Evolutionary conservation across 192 early-diverging fungal species (phyloP).

Genomic region (Thamnidium elegans): DNA sequence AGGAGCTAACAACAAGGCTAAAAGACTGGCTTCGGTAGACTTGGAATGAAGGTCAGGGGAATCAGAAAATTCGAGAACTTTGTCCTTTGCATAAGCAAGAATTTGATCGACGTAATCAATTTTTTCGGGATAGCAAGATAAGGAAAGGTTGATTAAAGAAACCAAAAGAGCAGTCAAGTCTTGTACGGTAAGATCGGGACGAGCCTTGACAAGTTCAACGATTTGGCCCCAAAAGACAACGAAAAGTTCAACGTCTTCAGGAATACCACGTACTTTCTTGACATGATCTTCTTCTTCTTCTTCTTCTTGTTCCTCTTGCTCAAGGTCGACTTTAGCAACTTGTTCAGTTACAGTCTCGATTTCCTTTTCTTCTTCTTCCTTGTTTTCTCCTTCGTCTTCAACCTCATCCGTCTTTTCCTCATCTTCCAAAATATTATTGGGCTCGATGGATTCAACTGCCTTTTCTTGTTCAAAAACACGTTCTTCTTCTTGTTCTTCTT

Average conservation of each 20-base stretch:
- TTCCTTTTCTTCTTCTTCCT: conserved; percentile 33
- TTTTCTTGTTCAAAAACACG: not conserved
- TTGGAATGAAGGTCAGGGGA: conserved; percentile 70
- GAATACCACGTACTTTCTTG: conserved; percentile 70
- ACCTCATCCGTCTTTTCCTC: conserved; percentile 24
- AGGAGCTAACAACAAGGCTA: conserved; percentile 82
- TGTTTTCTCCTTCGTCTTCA: conserved; percentile 37
- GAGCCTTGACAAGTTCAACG: conserved; percentile 82
- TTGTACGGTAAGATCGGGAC: conserved; percentile 88
- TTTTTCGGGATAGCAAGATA: conserved; percentile 89
- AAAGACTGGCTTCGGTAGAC: conserved; percentile 69
- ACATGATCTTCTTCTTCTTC: conserved; percentile 29
- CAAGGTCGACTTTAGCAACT: conserved; percentile 7
- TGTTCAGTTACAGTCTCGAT: conserved; percentile 5
- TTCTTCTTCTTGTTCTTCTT: conserved; percentile 32
- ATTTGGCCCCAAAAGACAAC: conserved; percentile 98
- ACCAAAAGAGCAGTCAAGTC: conserved; percentile 90
- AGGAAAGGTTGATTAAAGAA: conserved; percentile 83
- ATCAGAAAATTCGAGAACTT: conserved; percentile 58
- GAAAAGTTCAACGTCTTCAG: conserved; percentile 86
- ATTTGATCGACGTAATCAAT: conserved; percentile 89
- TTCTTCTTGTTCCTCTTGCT: conserved; percentile 18
- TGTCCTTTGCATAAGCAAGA: conserved; percentile 83
- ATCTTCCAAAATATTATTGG: conserved; percentile 12
- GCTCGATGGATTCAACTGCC: conserved; percentile 1